Evolutionary conservation across 495 filamentous ascomycete species (phyloP).

Genomic region (Trichoderma asperelloides): DNA sequence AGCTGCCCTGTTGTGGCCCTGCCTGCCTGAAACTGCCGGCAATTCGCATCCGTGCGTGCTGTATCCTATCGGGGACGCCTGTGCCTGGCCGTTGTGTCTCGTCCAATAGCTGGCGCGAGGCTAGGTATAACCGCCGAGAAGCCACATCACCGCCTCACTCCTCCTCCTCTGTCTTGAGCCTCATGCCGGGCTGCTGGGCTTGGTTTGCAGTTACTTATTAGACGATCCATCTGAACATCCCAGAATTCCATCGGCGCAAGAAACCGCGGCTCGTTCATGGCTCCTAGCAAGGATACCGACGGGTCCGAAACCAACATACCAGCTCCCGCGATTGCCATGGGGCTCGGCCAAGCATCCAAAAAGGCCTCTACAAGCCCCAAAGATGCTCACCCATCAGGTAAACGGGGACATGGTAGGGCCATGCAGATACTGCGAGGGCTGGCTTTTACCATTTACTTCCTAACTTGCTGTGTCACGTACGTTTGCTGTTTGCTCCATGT

Average conservation of each 20-base stretch:
- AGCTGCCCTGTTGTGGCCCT: neutral
- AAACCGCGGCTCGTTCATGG: neutral
- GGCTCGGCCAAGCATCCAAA: neutral
- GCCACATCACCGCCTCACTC: conserved; percentile 1
- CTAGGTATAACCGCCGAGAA: neutral
- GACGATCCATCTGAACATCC: neutral
- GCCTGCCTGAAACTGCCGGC: neutral
- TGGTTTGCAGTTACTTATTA: neutral
- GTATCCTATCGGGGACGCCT: neutral
- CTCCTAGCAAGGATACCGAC: neutral
- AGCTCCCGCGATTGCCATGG: neutral
- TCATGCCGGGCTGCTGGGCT: neutral
- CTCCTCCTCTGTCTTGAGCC: neutral
- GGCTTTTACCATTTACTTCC: conserved; percentile 56
- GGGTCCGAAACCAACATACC: conserved; percentile 5
- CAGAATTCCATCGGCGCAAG: neutral
- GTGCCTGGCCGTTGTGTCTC: neutral
- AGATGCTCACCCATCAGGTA: conserved; percentile 48
- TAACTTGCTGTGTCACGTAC: conserved; percentile 41
- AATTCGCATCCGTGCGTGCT: neutral
- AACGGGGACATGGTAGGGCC: conserved; percentile 57
- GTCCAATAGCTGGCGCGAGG: neutral
- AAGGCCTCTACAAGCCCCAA: neutral
- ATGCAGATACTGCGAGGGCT: conserved; percentile 58
- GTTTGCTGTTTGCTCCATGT: conserved; percentile 13